These are phyloP conservation scores for Periconia sp. DNA, from an alignment of 2,329 filamentous ascomycete genomes.

Conservation along the genomic window DNA sequence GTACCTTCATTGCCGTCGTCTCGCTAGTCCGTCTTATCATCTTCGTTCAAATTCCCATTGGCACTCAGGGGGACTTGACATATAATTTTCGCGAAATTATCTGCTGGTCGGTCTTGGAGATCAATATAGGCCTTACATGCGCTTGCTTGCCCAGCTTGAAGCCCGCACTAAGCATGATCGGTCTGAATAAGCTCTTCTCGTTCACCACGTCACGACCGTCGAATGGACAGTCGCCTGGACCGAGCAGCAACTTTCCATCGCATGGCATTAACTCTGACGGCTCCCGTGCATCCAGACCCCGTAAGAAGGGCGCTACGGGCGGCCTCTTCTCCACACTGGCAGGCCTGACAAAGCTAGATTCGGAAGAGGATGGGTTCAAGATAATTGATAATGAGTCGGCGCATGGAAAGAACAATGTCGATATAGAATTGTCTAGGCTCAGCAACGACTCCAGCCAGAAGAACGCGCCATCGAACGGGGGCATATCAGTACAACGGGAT, in stretches of 20 bases:
- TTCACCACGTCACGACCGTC: slow-evolving; percentile 20
- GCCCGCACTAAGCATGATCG: slow-evolving; percentile 21
- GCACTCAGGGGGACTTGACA: slow-evolving; percentile 21
- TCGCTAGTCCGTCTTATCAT: slow-evolving; percentile 28
- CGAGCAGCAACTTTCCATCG: slow-evolving; percentile 8
- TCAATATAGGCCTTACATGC: slow-evolving; percentile 30
- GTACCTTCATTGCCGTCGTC: slow-evolving; percentile 30
- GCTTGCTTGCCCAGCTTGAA: slow-evolving; percentile 28
- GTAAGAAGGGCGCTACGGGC: slow-evolving; percentile 26
- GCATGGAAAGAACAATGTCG: slow-evolving; percentile 12
- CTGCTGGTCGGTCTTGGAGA: slow-evolving; percentile 30
- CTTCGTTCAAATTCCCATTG: slow-evolving; percentile 28
- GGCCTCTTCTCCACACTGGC: slow-evolving; percentile 28
- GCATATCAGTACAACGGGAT: slow-evolving; percentile 17
- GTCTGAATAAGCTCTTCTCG: slow-evolving; percentile 26
- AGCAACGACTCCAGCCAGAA: slow-evolving; percentile 9
- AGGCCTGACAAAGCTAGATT: slow-evolving; percentile 20
- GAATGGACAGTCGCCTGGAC: slow-evolving; percentile 14
- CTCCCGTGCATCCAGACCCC: background rate
- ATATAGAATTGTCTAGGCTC: slow-evolving; percentile 12
- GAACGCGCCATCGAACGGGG: background rate
- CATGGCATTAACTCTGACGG: too few relatives aligned
- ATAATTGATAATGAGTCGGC: slow-evolving; percentile 11
- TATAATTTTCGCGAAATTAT: slow-evolving; percentile 35
- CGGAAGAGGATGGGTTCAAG: slow-evolving; percentile 21